phyloP scores from a whole-genome alignment of 352 stramenopile species.

The Vaucheria bursata region DNA sequence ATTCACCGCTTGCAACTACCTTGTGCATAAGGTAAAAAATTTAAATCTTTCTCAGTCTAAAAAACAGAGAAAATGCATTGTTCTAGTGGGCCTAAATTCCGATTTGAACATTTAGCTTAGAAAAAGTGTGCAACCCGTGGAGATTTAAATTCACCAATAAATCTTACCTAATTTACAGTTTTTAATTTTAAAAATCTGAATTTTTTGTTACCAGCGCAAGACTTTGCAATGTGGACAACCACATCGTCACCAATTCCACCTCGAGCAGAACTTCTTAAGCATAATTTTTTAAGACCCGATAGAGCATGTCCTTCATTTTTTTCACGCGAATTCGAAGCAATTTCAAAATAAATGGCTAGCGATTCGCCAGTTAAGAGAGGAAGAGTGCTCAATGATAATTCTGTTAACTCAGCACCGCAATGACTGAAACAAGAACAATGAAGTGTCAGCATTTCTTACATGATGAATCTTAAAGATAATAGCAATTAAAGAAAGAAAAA shows the following conservation, averaged over 20 bases:
- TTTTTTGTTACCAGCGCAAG: constrained; percentile 4
- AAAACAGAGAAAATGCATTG: neutral
- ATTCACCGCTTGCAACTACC: neutral
- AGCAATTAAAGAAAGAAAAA: too few species aligned
- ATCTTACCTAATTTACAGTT: neutral
- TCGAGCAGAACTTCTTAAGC: neutral
- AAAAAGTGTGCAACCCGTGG: neutral
- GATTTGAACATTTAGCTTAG: neutral
- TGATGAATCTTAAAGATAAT: too few species aligned
- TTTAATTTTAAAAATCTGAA: neutral
- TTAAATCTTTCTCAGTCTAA: neutral
- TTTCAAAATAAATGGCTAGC: neutral
- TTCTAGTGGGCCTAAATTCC: neutral
- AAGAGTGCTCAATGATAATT: neutral
- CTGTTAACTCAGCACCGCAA: neutral
- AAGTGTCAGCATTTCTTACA: too few species aligned
- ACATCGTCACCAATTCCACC: neutral
- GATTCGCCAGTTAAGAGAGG: neutral
- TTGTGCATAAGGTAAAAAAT: neutral
- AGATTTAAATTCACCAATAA: neutral
- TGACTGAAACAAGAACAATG: too few species aligned
- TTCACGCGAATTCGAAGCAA: neutral
- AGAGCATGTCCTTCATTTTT: neutral
- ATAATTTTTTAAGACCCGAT: neutral
- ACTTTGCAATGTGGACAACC: neutral